phyloP scores from a whole-genome alignment of 2,329 filamentous ascomycete genomes.

The Beauveria australis region DNA sequence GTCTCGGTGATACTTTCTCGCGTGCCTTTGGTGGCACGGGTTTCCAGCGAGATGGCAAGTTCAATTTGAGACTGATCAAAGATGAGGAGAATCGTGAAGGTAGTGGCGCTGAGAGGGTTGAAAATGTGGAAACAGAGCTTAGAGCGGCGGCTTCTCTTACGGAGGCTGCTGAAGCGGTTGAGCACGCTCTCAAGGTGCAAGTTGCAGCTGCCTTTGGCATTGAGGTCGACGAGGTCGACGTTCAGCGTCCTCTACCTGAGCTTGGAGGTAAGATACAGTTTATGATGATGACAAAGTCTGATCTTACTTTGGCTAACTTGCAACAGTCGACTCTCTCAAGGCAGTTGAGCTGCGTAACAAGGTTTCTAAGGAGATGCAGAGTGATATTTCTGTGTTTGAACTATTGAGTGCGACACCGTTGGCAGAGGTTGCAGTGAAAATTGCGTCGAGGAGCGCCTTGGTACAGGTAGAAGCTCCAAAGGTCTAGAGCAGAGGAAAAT shows the following conservation, averaged over 20 bases:
- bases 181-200: constrained; percentile 1
- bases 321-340: constrained; percentile 10
- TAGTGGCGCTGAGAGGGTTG: not conserved
- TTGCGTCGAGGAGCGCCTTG: constrained; percentile 4
- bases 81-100: not conserved
- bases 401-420: constrained; percentile 4
- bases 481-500: not conserved
- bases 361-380: constrained; percentile 8
- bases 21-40: not conserved
- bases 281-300: not conserved
- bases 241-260: constrained; percentile 2
- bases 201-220: constrained; percentile 1
- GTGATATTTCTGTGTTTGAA: constrained; percentile 11
- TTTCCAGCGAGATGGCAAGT: constrained; percentile 3
- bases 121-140: not conserved
- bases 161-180: constrained; percentile 3
- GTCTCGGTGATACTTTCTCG: constrained; percentile 1
- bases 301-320: not conserved
- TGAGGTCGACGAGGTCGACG: constrained; percentile 6
- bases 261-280: constrained; percentile 4
- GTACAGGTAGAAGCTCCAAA: not conserved
- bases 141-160: not conserved
- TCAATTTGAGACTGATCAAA: constrained; percentile 4
- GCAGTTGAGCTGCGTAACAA: constrained; percentile 9
- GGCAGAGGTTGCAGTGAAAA: constrained; percentile 9